Evolutionary conservation across 2,329 filamentous ascomycete genomes (phyloP).

Genomic region (Dactylellina cionopaga): DNA sequence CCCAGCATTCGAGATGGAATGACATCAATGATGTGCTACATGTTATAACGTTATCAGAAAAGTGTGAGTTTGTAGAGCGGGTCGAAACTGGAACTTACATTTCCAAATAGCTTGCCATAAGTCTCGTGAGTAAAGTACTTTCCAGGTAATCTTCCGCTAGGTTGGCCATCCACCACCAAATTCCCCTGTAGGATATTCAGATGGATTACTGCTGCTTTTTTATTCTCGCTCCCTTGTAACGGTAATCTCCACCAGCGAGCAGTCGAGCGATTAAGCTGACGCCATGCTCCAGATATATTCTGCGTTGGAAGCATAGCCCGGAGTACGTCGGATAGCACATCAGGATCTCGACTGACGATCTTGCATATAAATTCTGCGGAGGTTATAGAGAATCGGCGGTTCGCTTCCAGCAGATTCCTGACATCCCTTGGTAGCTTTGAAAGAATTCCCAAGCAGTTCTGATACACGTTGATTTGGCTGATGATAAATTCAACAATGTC

Average conservation of each 20-base stretch:
- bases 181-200: conserved; percentile 66
- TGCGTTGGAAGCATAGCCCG: not conserved
- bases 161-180: conserved; percentile 66
- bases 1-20: conserved; percentile 58
- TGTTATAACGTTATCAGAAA: not conserved
- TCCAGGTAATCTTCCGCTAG: conserved; percentile 63
- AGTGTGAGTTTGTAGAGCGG: too few relatives aligned
- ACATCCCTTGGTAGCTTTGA: conserved; percentile 1
- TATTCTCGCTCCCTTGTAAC: conserved; percentile 56
- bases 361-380: not conserved
- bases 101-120: conserved; percentile 64
- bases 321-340: not conserved
- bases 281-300: not conserved
- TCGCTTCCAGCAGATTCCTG: not conserved
- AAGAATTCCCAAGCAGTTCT: conserved; percentile 5
- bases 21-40: conserved; percentile 57
- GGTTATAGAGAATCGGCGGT: not conserved
- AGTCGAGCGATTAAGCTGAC: conserved; percentile 1
- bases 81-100: conserved; percentile 56
- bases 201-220: conserved; percentile 59
- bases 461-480: not conserved
- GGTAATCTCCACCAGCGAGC: conserved; percentile 55
- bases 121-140: conserved; percentile 62
- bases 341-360: not conserved
- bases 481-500: conserved; percentile 1